Evolutionary conservation across 352 stramenopile species (phyloP).

Genomic region (Pythium insidiosum): DNA sequence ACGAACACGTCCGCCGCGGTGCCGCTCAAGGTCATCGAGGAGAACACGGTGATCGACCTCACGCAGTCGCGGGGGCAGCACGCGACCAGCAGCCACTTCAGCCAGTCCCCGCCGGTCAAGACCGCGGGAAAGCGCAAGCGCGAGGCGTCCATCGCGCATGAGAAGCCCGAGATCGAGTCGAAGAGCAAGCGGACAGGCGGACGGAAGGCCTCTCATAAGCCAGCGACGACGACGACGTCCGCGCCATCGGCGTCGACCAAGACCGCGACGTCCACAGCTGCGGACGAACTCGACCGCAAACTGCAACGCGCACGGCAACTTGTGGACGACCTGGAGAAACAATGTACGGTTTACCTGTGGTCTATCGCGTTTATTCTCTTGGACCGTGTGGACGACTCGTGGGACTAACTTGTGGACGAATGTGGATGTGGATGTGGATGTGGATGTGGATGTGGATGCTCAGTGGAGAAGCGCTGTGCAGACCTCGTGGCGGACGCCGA

Average conservation of each 20-base stretch:
- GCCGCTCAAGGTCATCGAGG: slow-evolving; percentile 41
- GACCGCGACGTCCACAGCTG: slow-evolving; percentile 11
- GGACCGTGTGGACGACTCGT: no score
- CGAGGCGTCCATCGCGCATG: no score
- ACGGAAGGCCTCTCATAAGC: no score
- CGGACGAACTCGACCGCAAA: slow-evolving; percentile 29
- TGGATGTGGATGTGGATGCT: not conserved
- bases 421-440: not conserved
- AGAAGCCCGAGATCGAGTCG: slow-evolving; percentile 7
- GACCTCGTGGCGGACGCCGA: slow-evolving; percentile 42
- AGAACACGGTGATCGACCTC: slow-evolving; percentile 44
- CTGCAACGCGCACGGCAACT: slow-evolving; percentile 29
- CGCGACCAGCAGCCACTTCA: slow-evolving; percentile 20
- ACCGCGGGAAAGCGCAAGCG: not conserved
- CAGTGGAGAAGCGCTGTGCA: slow-evolving; percentile 63
- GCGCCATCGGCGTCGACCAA: no score
- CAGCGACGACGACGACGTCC: no score
- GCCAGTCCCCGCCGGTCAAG: slow-evolving; percentile 18
- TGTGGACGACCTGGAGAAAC: slow-evolving; percentile 51
- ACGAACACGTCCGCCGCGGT: slow-evolving; percentile 1
- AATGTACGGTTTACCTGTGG: slow-evolving; percentile 39
- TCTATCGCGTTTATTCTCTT: no score
- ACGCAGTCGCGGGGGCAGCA: slow-evolving; percentile 9
- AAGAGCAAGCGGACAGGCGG: slow-evolving; percentile 9
- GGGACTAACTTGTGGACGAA: not conserved